Base-by-base conservation (phyloP, 2,329 filamentous ascomycete genomes). In the Sclerotinia glacialis region DNA sequence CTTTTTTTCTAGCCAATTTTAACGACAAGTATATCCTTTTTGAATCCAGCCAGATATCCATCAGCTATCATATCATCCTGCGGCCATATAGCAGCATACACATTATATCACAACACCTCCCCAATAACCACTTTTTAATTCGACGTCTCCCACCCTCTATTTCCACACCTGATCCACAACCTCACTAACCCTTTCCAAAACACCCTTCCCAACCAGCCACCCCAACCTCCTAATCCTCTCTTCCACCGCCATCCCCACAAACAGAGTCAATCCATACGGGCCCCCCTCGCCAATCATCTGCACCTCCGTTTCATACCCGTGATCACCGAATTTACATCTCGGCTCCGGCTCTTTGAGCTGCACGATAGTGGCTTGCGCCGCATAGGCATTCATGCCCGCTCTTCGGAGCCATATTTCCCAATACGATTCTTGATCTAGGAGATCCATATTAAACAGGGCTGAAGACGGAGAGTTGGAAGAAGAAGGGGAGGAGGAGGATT, bases 331-430 rank as follows among this genome's bases (percentile, higher is more conserved):
- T 71, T 55, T 5, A 69, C 66, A 31, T 65, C 71, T 23, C 5
- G 44, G 58, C 11, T 73, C 72, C 8, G 77, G 77, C 8, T 71
- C 72, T 70, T 81, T 81, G 16, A 86, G 67, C n/a, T 76, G 75
- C 0, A 78, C 78, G 44, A 91, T 77, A 1, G 92, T 79, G 12
- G 81, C 80, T 74, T 92, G 89, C 3, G 90, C 90, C 2, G 89
- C 89, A 74, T 86, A 92, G 0, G 85, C 83, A 76, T 93, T 93
- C 74, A 92, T 76, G 0, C 90, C 90, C 1, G 83, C 82, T 31
- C 81, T 80, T 18, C 89, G 81, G 31, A 93, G 79, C 69, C 90
- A 89, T 12, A 85, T 55, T 75, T 93, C 90, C 87, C 87, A 90
- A 44, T 79, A 75, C 0, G 87, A 88, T 76, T 91, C 89, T 0